Percentiles rank a stretch among this genome's conserved stretches.
Conservation (phyloP, 495 filamentous ascomycete species). For the Viridothelium virens region DNA sequence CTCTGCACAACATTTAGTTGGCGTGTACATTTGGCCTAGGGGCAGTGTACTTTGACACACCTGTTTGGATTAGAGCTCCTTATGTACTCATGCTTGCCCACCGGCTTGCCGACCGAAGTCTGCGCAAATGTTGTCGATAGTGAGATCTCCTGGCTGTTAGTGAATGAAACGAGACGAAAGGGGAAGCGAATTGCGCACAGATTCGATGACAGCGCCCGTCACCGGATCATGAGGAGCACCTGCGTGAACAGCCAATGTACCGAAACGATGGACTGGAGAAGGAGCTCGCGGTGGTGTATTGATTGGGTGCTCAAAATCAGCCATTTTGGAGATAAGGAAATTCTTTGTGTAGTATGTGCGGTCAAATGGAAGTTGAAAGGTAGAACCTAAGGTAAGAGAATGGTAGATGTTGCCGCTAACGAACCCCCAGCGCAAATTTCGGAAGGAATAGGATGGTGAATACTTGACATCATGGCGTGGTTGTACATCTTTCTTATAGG, state of each 20-base stretch:
- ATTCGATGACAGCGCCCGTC: conserved; percentile 90
- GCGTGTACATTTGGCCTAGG: neutral
- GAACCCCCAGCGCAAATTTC: neutral
- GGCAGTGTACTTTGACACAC: conserved; percentile 27
- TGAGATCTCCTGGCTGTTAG: conserved; percentile 56
- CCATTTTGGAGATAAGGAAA: neutral
- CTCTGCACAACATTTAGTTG: conserved; percentile 33
- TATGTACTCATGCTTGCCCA: conserved; percentile 84
- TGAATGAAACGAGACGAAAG: conserved; percentile 19
- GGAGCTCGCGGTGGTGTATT: conserved; percentile 52
- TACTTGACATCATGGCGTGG: neutral
- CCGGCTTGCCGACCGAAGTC: conserved; percentile 70
- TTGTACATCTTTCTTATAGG: neutral
- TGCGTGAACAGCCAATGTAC: conserved; percentile 88
- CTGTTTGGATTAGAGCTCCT: conserved; percentile 90
- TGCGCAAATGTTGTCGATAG: conserved; percentile 93
- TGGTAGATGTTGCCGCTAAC: neutral
- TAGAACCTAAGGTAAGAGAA: neutral
- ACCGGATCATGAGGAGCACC: conserved; percentile 80
- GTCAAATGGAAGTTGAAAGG: neutral
- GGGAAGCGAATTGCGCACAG: conserved; percentile 33
- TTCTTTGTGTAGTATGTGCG: neutral
- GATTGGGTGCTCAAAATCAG: conserved; percentile 38
- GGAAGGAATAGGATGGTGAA: neutral
- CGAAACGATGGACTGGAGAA: conserved; percentile 64